Percentiles rank a stretch among this genome's conserved stretches.
Evolutionary conservation across 1,139 yeast species (phyloP).

Genomic region (Saccharomyces hybrid): DNA sequence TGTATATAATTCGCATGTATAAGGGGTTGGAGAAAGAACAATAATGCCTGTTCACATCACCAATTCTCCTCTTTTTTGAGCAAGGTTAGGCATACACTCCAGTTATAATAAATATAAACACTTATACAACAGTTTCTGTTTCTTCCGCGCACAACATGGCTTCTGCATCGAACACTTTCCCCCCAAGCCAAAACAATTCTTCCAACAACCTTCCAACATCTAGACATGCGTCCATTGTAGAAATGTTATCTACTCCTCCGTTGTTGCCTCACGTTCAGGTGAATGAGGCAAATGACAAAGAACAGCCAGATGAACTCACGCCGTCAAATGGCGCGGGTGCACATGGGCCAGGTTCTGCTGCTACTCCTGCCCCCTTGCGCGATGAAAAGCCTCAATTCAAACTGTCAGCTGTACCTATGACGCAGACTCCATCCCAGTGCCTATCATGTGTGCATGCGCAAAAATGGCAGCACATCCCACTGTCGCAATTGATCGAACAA

Average conservation of each 20-base stretch:
- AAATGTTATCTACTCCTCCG: constrained; percentile 77
- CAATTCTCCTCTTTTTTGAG: not conserved
- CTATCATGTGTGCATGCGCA: too few species aligned
- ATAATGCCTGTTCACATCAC: not conserved
- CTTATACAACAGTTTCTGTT: not conserved
- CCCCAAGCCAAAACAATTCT: not conserved
- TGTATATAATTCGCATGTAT: not conserved
- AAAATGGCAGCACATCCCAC: too few species aligned
- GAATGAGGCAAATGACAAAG: constrained; percentile 4
- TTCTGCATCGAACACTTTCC: not conserved
- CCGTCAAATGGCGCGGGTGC: not conserved
- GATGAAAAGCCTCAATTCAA: too few species aligned
- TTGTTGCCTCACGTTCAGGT: constrained; percentile 34
- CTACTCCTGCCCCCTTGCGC: too few species aligned
- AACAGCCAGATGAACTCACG: constrained; percentile 1
- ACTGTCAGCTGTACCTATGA: too few species aligned
- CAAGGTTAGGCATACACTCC: not conserved
- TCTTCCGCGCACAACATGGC: not conserved
- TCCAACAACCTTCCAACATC: constrained; percentile 6
- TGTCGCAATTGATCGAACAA: too few species aligned
- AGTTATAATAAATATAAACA: not conserved
- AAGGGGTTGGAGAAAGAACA: not conserved
- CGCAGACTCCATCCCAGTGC: too few species aligned
- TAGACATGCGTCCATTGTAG: constrained; percentile 74
- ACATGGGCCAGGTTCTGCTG: too few species aligned